Base-by-base conservation (phyloP, 2,329 filamentous ascomycete species). In the Phyllachora maydis region DNA sequence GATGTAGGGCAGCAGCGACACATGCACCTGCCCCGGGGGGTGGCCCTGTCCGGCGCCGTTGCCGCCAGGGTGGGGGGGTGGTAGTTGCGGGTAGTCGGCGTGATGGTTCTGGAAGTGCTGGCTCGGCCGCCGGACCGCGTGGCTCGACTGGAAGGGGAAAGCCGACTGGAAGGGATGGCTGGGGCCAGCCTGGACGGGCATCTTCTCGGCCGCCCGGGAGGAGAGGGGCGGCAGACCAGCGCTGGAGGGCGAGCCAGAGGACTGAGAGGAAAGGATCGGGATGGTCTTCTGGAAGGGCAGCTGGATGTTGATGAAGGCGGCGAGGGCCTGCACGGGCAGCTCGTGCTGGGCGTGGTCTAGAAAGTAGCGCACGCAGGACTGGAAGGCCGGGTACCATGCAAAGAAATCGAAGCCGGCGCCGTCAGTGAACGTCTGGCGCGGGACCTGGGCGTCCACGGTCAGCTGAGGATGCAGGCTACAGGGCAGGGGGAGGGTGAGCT, bases 351-450 rank as follows among this genome's bases (percentile, higher is more conserved):
- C 81, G 40, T 85, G 71, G 38, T 93, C 79, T 39, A 95, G 56
- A 42, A 95, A 98, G 52, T 85, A 93, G 27, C 68, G 67, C 35
- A 85, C 70, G 49, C 88, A 98, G 33, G 70, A 82, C 47, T 88
- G 74, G 45, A 90, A 91, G 29, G 76, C 74, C 7, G 79, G 77
- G 44, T 91, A 77, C 88, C 88, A 95, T 30, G 82, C 76, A 43
- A 93, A 74, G 32, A 93, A 76, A 46, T 85, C 76, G 47, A 83
- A 72, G 22, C 58, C 49, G n/a, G n/a, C n/a, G 24, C 43, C 40
- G 30, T 56, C 50, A 30, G 52, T 44, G 30, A 59, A 56, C 5
- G 52, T 49, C 55, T 59, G 38, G 14, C 23, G 7, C 11, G 22
- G n/a, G n/a, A n/a, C 12, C 11, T 14, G 6, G 11, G 20, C n/a